Conservation (phyloP, 495 filamentous ascomycete genomes). For the Viridothelium virens region DNA sequence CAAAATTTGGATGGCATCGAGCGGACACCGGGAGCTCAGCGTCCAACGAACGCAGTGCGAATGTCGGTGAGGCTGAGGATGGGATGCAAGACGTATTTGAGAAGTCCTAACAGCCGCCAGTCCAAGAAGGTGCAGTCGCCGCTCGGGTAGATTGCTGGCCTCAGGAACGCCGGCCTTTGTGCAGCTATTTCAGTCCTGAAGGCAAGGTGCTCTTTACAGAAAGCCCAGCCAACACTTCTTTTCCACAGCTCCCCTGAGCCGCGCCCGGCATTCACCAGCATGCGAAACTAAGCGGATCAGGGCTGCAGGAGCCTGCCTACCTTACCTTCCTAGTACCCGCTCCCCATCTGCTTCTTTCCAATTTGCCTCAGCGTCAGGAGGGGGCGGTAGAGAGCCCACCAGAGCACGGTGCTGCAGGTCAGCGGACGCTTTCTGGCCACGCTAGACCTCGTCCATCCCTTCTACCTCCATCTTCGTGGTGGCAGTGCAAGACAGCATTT, state of each 20-base stretch:
- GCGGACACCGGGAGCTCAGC: neutral
- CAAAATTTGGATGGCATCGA: conserved; percentile 11
- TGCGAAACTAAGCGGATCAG: conserved; percentile 9
- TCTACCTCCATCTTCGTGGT: neutral
- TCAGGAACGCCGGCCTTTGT: neutral
- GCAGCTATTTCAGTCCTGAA: conserved; percentile 7
- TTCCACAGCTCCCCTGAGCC: conserved; percentile 10
- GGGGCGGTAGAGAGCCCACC: neutral
- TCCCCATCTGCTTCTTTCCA: neutral
- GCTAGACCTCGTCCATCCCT: conserved; percentile 1
- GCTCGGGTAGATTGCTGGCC: neutral
- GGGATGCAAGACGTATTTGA: neutral
- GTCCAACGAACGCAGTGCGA: neutral
- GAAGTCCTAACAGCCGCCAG: conserved; percentile 7
- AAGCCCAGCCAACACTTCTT: neutral
- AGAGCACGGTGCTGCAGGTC: neutral
- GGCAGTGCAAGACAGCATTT: conserved; percentile 7
- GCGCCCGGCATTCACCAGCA: neutral
- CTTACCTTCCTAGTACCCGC: neutral
- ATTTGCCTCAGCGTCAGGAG: no score
- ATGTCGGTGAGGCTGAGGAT: conserved; percentile 10
- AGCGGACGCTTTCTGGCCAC: neutral
- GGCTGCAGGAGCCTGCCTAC: neutral
- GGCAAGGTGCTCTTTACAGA: neutral
- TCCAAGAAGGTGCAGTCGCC: neutral